Evolutionary conservation across 1,284 basidiomycete species (phyloP), one percentile per base, ranked within the genome.

Genomic region (Wallemia ichthyophaga): DNA sequence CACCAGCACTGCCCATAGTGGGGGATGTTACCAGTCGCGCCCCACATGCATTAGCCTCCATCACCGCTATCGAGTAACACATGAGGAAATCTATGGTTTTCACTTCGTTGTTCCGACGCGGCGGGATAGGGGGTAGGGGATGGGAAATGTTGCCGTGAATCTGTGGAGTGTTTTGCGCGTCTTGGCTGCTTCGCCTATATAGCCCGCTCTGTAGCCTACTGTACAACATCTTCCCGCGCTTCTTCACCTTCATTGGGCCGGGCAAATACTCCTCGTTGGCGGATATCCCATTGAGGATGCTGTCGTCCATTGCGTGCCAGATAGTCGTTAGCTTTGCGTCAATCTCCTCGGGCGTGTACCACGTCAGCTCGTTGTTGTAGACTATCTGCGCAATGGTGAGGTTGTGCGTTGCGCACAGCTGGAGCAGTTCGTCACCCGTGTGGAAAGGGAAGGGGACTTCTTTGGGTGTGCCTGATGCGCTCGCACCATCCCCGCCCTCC

Each of bases 241-340:
- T 75, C 33, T 80, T 76, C 23, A 92, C 73, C 2, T 76, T 71
- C n/a, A 96, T 71, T 11, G 86, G 77, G 23, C 92, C 91, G 0
- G 92, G 92, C 2, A 96, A 76, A 19, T 76, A 77, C 54, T 75
- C 74, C 63, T 92, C 85, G 0, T 75, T 73, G 0, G 83, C 76
- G 9, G 84, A 81, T 19, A 94, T 87, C 25, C 89, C 89, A 1
- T 78, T 77, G 23, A 82, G 82, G 63, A 95, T 95, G 67, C 87
- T 92, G 60, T 82, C 78, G 68, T 95, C 89, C 91, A 95, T 95
- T 1, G 88, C 84, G 58, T 73, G 67, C 88, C 89, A 95, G 59
- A 95, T 88, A 60, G 19, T 13, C 24, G 9, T 13, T 7, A 27
- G n/a, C 9, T 17, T 7, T 25, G 62, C 59, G 62, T 27, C 64